Base-by-base conservation (phyloP, 768 basidiomycete genomes). In the Mycena albidolilacea region DNA sequence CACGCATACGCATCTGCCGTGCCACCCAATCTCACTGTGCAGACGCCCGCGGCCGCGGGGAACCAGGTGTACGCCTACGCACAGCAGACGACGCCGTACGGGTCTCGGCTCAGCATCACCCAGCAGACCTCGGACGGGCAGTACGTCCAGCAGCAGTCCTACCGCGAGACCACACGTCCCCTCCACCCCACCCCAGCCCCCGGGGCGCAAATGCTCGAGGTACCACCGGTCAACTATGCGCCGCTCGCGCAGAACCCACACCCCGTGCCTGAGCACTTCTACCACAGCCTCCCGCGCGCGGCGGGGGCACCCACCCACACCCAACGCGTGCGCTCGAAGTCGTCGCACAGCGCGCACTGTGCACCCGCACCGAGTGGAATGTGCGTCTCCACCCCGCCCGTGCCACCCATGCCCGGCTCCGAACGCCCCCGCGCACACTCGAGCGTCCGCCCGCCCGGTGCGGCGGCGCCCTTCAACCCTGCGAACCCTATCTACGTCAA, bases 231-330 rank as follows among this genome's bases (percentile, higher is more conserved):
- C 6, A 55, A 73, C 64, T 54, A 59, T 38, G 62, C 55, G 0
- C 72, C 72, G 7, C 59, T 69, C n/a, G 72, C 72, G 6, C 72
- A n/a, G 8, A 69, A 73, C 59, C 72, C 72, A 14, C 66, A 61
- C 67, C 72, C 72, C 10, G 41, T 46, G 0, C 8, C 54, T 2
- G 71, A 68, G 39, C 64, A 63, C 43, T 38, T 67, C 61, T 23
- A 23, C 44, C 38, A 38, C 43, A 48, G 30, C 10, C 63, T 69
- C 35, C 57, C 46, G 1, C 30, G 48, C 4, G 39, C 63, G 5
- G 23, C 19, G 2, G 39, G 50, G 19, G 11, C 30, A 0, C 44
- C 37, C 12, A 23, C 12, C 15, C 65, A 11, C 17, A 15, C 15
- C 43, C 50, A 3, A 15, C 67, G 71, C 46, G 37, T 44, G 1